Percentiles rank a stretch among this genome's conserved stretches.
Evolutionary conservation across 208 protist species (phyloP).

Genomic region (Leishmania martiniquensis): DNA sequence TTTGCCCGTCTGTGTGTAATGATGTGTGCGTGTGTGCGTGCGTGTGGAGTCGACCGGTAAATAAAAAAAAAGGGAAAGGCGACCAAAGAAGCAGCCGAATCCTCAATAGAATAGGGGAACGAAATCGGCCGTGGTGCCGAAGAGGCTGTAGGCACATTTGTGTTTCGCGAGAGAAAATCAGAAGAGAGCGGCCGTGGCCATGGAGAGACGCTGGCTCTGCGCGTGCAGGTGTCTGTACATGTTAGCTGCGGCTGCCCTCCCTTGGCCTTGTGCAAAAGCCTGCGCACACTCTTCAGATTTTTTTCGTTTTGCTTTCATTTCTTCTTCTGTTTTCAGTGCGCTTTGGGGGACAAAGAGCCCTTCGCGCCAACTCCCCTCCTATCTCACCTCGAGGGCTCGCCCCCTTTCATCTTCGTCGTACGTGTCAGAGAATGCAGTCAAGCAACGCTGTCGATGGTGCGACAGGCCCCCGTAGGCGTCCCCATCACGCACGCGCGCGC

Average conservation of each 20-base stretch:
- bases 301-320: conserved; percentile 11
- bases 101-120: too few relatives aligned
- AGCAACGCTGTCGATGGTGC: neutral
- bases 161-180: too few relatives aligned
- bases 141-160: too few relatives aligned
- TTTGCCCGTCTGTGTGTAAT: neutral
- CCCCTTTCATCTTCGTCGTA: too few relatives aligned
- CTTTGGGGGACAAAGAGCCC: neutral
- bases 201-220: too few relatives aligned
- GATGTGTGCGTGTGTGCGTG: neutral
- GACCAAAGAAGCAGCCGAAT: neutral
- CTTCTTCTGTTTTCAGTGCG: conserved; percentile 1
- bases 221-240: neutral
- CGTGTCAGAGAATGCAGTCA: neutral
- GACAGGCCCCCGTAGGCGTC: neutral
- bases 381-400: neutral
- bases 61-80: too few relatives aligned
- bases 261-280: neutral
- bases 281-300: neutral
- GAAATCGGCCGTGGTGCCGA: too few relatives aligned
- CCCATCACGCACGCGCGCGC: too few relatives aligned
- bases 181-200: too few relatives aligned
- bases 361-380: neutral
- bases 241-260: neutral
- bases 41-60: too few relatives aligned